Base-by-base conservation (phyloP, 208 protist genomes). In the Willaertia magna region DNA sequence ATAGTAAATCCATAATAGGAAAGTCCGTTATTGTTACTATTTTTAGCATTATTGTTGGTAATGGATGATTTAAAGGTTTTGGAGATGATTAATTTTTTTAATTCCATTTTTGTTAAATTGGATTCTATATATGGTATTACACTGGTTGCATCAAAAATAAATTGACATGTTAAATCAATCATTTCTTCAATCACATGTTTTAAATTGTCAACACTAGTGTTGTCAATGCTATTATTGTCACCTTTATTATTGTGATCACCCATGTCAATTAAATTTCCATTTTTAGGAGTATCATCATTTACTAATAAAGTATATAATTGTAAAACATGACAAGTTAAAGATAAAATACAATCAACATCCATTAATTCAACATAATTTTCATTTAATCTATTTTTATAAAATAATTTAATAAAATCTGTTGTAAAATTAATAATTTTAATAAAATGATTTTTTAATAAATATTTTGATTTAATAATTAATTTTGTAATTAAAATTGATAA, bases 401-500 rank as follows among this genome's bases (percentile, higher is more conserved):
- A 82, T 40, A 59, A 55, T 18, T 59, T 2, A 59, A 82, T 82
- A 82, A 82, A 59, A 42, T 49, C 7, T 42, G 7, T 34, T 42
- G 76, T 59, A 42, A 82, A 82, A 34, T 82, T 18, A 82, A 59
- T 82, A n/a, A 59, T n/a, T 82, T 82, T 7, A 30, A 82, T 22
- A 39, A 59, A 59, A 46, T 78, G 7, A 82, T 59, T 39, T 42
- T 12, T 39, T 82, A 26, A 9, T 82, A 16, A 39, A 82, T n/a
- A 82, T 82, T 82, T 82, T 6, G 26, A 82, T 42, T n/a, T n/a
- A n/a, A n/a, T n/a, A n/a, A 55, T 16, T 82, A 82, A 82, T 30
- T 82, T 82, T 42, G 76, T 42, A 9, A 82, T 9, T 82, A 82
- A 82, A 82, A 42, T 82, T 42, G 76, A 82, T 55, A 82, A 34